These are phyloP conservation scores for Chimonanthus praecox DNA, from an alignment of 164 flowering plant genomes.

Conservation along the genomic window DNA sequence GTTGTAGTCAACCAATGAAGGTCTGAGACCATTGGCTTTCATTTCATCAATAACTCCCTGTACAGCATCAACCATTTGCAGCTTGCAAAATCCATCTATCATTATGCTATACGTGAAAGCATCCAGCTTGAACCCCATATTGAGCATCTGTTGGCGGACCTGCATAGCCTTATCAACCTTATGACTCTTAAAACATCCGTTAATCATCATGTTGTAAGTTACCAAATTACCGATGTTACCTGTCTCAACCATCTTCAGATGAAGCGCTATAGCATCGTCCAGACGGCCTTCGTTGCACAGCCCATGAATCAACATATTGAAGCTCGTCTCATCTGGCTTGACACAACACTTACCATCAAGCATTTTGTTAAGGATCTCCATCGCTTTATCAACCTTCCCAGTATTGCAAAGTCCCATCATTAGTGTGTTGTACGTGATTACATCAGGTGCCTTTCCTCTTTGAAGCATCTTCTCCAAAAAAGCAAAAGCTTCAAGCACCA, in stretches of 20 bases:
- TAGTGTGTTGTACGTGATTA: slow-evolving; percentile 49
- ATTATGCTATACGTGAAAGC: slow-evolving; percentile 40
- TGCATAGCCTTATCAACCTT: slow-evolving; percentile 36
- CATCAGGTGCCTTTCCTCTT: slow-evolving; percentile 48
- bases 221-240: slow-evolving; percentile 29
- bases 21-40: slow-evolving; percentile 34
- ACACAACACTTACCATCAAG: slow-evolving; percentile 23
- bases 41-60: slow-evolving; percentile 47
- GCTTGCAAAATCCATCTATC: slow-evolving; percentile 64
- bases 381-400: slow-evolving; percentile 52
- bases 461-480: slow-evolving; percentile 41
- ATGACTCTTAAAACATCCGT: slow-evolving; percentile 38
- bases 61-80: slow-evolving; percentile 41
- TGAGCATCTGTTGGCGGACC: slow-evolving; percentile 39
- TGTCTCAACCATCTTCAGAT: slow-evolving; percentile 35
- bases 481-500: slow-evolving; percentile 43
- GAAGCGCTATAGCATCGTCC: slow-evolving; percentile 37
- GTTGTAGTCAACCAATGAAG: slow-evolving; percentile 47
- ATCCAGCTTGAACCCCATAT: slow-evolving; percentile 40
- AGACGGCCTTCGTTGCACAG: slow-evolving; percentile 50
- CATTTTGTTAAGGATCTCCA: slow-evolving; percentile 38
- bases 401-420: slow-evolving; percentile 41
- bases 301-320: slow-evolving; percentile 46
- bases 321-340: slow-evolving; percentile 41
- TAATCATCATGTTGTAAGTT: slow-evolving; percentile 44